Evolutionary conservation across 441 rosid species (phyloP).

Genomic region (Monsonia emarginata): DNA sequence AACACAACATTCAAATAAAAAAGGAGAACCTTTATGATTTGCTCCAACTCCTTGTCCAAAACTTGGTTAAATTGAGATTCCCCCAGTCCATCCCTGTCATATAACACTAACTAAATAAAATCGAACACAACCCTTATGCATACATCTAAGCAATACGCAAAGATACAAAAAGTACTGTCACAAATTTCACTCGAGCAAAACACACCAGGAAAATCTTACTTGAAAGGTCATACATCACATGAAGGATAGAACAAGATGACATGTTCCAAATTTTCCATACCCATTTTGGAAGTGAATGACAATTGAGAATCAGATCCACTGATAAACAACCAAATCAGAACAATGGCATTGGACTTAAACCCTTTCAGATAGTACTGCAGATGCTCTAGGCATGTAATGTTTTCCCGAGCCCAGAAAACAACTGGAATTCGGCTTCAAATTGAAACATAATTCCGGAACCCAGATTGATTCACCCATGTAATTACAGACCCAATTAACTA

Average conservation of each 20-base stretch:
- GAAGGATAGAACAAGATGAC: too few species aligned
- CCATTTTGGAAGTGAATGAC: background rate
- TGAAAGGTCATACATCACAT: too few species aligned
- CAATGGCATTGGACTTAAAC: background rate
- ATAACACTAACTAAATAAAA: constrained; percentile 9
- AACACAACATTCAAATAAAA: background rate
- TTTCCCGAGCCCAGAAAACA: too few species aligned
- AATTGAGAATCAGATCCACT: background rate
- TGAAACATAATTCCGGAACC: background rate
- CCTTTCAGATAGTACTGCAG: background rate
- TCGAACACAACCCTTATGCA: background rate
- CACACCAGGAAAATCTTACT: background rate
- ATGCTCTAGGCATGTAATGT: too few species aligned
- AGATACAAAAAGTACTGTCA: background rate
- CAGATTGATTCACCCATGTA: background rate
- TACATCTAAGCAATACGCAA: background rate
- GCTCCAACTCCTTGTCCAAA: constrained; percentile 71
- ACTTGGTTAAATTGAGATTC: constrained; percentile 86
- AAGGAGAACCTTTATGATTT: constrained; percentile 53
- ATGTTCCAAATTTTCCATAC: background rate
- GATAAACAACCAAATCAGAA: background rate
- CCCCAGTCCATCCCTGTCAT: constrained; percentile 73
- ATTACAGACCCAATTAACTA: background rate
- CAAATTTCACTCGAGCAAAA: background rate
- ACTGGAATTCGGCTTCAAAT: background rate